A percentile compares a stretch with the other conserved stretches of the same genome.
These are phyloP conservation scores for Batrachochytrium dendrobatidis DNA, from an alignment of 371 early-diverging fungal genomes.

Conservation along the genomic window DNA sequence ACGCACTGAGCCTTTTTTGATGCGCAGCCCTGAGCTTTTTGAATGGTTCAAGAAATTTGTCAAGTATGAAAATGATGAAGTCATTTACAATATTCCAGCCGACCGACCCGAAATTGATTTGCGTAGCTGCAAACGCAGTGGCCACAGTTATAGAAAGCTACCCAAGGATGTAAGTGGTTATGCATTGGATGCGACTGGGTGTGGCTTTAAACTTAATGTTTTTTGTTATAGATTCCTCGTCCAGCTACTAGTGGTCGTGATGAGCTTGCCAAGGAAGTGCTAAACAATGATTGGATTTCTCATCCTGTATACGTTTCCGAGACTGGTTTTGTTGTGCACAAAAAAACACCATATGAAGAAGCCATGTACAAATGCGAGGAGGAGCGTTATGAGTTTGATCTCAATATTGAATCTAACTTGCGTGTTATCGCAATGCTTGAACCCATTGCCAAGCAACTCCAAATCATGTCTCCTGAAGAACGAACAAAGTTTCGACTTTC, in stretches of 20 bases:
- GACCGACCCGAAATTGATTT: conserved; percentile 56
- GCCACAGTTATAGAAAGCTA: conserved; percentile 67
- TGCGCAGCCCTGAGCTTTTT: conserved; percentile 71
- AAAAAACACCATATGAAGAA: conserved; percentile 94
- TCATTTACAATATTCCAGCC: conserved; percentile 37
- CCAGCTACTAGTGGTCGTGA: conserved; percentile 58
- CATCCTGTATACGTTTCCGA: conserved; percentile 95
- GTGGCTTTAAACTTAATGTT: neutral
- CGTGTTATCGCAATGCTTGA: conserved; percentile 86
- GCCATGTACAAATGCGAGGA: conserved; percentile 94
- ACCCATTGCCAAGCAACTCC: conserved; percentile 71
- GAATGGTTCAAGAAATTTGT: conserved; percentile 92
- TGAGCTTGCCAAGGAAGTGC: conserved; percentile 80
- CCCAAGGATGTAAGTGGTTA: conserved; percentile 54
- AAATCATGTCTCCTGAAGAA: conserved; percentile 76
- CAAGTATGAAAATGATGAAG: conserved; percentile 69
- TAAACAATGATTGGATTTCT: conserved; percentile 93
- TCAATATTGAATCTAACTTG: conserved; percentile 91
- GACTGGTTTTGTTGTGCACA: conserved; percentile 88
- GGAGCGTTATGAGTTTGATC: conserved; percentile 97
- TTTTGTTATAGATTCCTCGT: too few relatives aligned
- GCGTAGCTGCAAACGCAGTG: conserved; percentile 28
- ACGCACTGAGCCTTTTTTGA: conserved; percentile 73
- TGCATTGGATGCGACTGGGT: neutral
- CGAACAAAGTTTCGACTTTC: conserved; percentile 61